These are phyloP conservation scores for Rasamsonia emersonii DNA, from an alignment of 2,329 filamentous ascomycete species.

Conservation along the genomic window DNA sequence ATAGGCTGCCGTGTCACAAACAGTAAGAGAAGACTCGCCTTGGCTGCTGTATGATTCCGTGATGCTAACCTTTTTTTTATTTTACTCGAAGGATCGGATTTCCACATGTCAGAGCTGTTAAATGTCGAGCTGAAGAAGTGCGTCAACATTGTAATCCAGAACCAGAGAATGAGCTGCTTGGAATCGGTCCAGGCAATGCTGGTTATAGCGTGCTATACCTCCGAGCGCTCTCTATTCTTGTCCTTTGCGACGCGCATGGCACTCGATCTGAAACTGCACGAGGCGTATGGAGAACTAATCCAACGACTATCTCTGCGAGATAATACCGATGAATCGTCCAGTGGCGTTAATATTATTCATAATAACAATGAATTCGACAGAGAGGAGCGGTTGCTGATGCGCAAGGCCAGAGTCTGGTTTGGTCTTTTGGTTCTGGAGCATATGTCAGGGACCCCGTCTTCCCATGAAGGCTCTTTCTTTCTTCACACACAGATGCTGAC, in stretches of 20 bases:
- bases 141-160: slow-evolving; percentile 39
- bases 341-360: too few species aligned
- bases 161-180: slow-evolving; percentile 28
- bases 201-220: slow-evolving; percentile 44
- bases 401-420: slow-evolving; percentile 43
- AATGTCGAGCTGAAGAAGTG: slow-evolving; percentile 36
- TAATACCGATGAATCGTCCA: too few species aligned
- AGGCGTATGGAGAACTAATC: slow-evolving; percentile 34
- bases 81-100: slow-evolving; percentile 15
- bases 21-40: slow-evolving; percentile 13
- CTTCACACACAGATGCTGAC: neutral
- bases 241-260: slow-evolving; percentile 46
- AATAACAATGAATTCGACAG: slow-evolving; percentile 9
- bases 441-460: slow-evolving; percentile 22
- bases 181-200: slow-evolving; percentile 47
- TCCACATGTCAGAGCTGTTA: slow-evolving; percentile 34
- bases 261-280: slow-evolving; percentile 39
- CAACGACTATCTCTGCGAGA: slow-evolving; percentile 19
- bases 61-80: too few species aligned
- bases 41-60: too few species aligned
- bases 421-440: slow-evolving; percentile 46
- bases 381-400: slow-evolving; percentile 30
- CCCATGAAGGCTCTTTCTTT: neutral
- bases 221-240: slow-evolving; percentile 43
- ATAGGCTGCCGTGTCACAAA: slow-evolving; percentile 41